phyloP scores from a whole-genome alignment of 495 filamentous ascomycete genomes.

The Xylaria cubensis region DNA sequence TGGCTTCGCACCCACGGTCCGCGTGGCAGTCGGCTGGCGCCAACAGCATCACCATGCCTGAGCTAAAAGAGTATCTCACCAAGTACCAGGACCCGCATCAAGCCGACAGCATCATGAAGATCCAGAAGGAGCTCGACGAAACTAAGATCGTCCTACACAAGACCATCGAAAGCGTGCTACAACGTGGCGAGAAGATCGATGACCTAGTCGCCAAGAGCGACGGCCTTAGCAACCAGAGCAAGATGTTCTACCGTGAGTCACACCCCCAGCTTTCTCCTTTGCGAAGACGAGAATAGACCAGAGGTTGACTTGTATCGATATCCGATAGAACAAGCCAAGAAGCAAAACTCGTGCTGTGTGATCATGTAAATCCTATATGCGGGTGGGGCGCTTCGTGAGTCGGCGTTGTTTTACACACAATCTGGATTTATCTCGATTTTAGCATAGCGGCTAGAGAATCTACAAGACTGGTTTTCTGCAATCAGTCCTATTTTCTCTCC shows the following conservation, averaged over 20 bases:
- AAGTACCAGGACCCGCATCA: conserved; percentile 90
- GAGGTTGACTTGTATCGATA: neutral
- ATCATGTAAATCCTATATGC: conserved; percentile 67
- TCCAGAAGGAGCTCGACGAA: conserved; percentile 96
- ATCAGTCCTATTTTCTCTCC: conserved; percentile 32
- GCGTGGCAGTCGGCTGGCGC: conserved; percentile 63
- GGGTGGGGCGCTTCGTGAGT: neutral
- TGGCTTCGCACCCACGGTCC: conserved; percentile 75
- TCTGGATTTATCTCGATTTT: conserved; percentile 30
- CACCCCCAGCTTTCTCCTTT: conserved; percentile 4
- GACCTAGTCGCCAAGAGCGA: conserved; percentile 87
- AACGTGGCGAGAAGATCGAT: conserved; percentile 91
- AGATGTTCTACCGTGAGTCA: conserved; percentile 89
- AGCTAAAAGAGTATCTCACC: conserved; percentile 80
- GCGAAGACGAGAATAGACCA: neutral
- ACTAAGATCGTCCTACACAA: conserved; percentile 98
- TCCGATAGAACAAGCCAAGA: conserved; percentile 72
- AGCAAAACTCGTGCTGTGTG: conserved; percentile 93
- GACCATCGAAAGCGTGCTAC: conserved; percentile 89
- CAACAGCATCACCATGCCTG: conserved; percentile 64
- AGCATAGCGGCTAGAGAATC: conserved; percentile 31
- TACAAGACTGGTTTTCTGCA: conserved; percentile 27
- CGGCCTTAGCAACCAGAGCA: conserved; percentile 84
- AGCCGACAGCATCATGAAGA: conserved; percentile 91
- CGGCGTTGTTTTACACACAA: conserved; percentile 9